Conservation (phyloP, 2,329 filamentous ascomycete genomes). For the Periconia sp. region DNA sequence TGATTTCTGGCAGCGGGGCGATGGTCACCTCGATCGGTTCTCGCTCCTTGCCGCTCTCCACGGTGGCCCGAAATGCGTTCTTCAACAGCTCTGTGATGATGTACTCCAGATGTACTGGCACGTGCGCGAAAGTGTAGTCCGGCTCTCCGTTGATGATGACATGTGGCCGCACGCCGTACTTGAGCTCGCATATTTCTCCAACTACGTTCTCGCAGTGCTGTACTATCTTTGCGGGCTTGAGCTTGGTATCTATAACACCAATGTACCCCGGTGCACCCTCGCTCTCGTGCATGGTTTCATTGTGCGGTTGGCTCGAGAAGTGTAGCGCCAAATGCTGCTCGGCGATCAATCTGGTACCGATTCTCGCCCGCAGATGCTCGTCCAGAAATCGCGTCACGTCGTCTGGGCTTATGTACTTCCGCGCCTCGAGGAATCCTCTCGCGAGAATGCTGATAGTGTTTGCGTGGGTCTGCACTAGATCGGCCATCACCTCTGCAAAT, state of each 20-base stretch:
- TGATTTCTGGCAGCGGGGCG: conserved; percentile 65
- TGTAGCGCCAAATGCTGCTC: conserved; percentile 97
- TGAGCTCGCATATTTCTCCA: conserved; percentile 93
- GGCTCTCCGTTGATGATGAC: conserved; percentile 83
- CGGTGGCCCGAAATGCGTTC: conserved; percentile 91
- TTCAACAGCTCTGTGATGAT: conserved; percentile 96
- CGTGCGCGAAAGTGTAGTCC: conserved; percentile 85
- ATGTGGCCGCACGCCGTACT: conserved; percentile 84
- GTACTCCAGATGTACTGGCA: conserved; percentile 96
- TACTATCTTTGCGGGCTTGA: conserved; percentile 79
- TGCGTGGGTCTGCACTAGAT: conserved; percentile 91
- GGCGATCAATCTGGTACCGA: conserved; percentile 89
- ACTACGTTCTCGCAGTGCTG: conserved; percentile 87
- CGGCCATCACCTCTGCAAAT: conserved; percentile 90
- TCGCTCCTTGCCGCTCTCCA: conserved; percentile 76
- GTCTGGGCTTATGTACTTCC: conserved; percentile 78
- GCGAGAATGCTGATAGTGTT: conserved; percentile 95
- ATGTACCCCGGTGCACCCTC: conserved; percentile 66
- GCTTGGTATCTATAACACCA: conserved; percentile 89
- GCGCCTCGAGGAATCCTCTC: conserved; percentile 87
- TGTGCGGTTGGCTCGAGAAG: conserved; percentile 70
- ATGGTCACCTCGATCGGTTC: conserved; percentile 92
- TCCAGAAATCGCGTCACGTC: conserved; percentile 93
- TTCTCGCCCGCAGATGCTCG: conserved; percentile 88
- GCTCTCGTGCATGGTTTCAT: conserved; percentile 52